Conservation (phyloP, 83 land plant species). For the Picea abies region DNA sequence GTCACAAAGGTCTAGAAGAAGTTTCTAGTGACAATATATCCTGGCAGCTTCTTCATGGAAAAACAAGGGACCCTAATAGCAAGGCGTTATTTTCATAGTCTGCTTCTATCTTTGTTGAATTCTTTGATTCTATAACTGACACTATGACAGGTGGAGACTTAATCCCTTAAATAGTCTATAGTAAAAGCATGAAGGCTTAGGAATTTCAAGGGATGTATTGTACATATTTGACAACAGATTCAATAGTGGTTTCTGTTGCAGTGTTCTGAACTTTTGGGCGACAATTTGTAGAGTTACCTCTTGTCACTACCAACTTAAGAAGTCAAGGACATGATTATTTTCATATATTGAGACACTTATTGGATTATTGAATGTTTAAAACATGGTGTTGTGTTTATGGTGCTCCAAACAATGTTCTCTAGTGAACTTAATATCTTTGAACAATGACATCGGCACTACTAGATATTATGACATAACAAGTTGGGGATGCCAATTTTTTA, state of each 20-base stretch:
- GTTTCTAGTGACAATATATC: slow-evolving; percentile 38
- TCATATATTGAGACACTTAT: slow-evolving; percentile 69
- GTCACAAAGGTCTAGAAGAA: slow-evolving; percentile 20
- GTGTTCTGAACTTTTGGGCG: too few relatives aligned
- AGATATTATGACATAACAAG: not conserved
- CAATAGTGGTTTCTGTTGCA: too few relatives aligned
- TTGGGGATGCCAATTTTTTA: not conserved
- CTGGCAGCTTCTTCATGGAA: slow-evolving; percentile 90
- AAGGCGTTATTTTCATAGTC: slow-evolving; percentile 67
- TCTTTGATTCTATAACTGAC: too few relatives aligned
- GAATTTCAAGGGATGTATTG: too few relatives aligned
- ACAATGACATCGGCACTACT: not conserved
- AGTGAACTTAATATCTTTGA: not conserved
- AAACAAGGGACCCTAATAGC: slow-evolving; percentile 55
- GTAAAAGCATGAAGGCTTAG: too few relatives aligned
- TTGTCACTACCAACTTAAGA: too few relatives aligned
- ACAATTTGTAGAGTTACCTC: too few relatives aligned
- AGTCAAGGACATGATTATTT: too few relatives aligned
- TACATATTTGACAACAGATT: too few relatives aligned
- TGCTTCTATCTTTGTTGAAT: slow-evolving; percentile 74
- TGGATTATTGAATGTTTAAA: slow-evolving; percentile 50
- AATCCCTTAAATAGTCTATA: too few relatives aligned
- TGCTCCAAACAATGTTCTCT: not conserved
- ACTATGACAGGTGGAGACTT: too few relatives aligned
- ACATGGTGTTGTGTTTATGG: slow-evolving; percentile 36